Evolutionary conservation across 306 rosid genomes (phyloP).

Genomic region (Medicago ruthenica): DNA sequence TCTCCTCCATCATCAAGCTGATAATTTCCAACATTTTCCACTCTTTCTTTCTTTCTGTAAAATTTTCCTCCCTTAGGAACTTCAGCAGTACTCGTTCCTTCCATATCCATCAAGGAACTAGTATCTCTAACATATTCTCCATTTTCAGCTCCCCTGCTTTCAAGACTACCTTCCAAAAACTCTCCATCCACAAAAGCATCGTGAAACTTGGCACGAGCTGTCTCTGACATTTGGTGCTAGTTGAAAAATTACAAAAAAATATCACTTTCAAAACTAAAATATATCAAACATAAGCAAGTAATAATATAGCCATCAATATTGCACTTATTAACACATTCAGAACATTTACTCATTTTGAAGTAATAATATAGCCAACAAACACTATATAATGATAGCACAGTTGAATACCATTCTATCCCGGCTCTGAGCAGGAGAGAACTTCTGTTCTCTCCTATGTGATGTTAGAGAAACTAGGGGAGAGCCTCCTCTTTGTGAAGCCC

Average conservation of each 20-base stretch:
- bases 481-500: conserved; percentile 74
- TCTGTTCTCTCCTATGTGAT: conserved; percentile 54
- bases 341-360: conserved; percentile 23
- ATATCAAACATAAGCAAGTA: conserved; percentile 39
- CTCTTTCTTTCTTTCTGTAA: conserved; percentile 66
- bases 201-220: conserved; percentile 51
- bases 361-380: conserved; percentile 31
- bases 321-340: conserved; percentile 40
- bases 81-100: conserved; percentile 64
- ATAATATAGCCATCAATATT: not conserved
- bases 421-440: conserved; percentile 58
- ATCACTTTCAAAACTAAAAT: conserved; percentile 20
- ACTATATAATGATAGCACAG: conserved; percentile 31
- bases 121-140: conserved; percentile 68
- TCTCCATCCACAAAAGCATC: conserved; percentile 58
- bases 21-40: conserved; percentile 54
- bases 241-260: conserved; percentile 39
- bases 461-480: conserved; percentile 64
- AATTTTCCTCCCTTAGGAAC: conserved; percentile 57
- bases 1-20: conserved; percentile 82
- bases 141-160: conserved; percentile 76
- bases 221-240: conserved; percentile 54
- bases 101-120: conserved; percentile 63
- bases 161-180: conserved; percentile 68
- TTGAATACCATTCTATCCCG: conserved; percentile 58